phyloP scores from a whole-genome alignment of 495 filamentous ascomycete species.

The Talaromyces stipitatus region DNA sequence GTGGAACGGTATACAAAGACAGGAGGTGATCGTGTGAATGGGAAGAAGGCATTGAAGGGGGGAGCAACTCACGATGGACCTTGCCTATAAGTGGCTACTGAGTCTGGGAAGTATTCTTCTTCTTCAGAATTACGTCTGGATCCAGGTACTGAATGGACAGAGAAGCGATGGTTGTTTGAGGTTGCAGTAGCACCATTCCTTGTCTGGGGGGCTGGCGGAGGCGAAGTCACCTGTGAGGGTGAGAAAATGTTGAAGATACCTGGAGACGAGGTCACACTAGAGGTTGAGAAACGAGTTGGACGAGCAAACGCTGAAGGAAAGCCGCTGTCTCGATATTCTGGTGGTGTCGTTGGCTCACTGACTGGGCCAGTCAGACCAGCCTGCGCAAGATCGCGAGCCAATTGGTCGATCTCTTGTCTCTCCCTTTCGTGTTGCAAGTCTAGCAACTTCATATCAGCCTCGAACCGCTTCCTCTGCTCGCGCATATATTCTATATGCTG shows the following conservation, averaged over 20 bases:
- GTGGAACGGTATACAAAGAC: neutral
- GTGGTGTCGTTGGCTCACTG: constrained; percentile 95
- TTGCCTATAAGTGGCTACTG: constrained; percentile 25
- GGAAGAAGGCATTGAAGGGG: constrained; percentile 3
- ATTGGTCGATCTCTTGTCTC: constrained; percentile 71
- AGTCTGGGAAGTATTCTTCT: constrained; percentile 32
- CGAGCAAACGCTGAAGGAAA: constrained; percentile 68
- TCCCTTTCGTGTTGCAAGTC: constrained; percentile 75
- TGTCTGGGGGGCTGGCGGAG: constrained; percentile 40
- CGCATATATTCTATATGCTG: constrained; percentile 78
- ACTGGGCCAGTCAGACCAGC: constrained; percentile 60
- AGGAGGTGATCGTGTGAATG: neutral
- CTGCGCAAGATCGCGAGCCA: constrained; percentile 67
- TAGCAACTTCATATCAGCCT: constrained; percentile 79
- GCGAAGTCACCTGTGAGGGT: constrained; percentile 63
- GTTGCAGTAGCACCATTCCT: constrained; percentile 29
- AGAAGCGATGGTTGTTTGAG: constrained; percentile 34
- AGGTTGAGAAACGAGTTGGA: constrained; percentile 74
- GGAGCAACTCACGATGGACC: constrained; percentile 31
- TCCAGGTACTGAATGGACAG: constrained; percentile 76
- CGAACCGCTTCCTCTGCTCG: constrained; percentile 76
- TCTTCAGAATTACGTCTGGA: constrained; percentile 62
- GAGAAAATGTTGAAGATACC: constrained; percentile 66
- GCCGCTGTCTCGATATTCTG: constrained; percentile 74
- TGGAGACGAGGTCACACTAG: constrained; percentile 72